Evolutionary conservation across 1,284 basidiomycete species (phyloP), one percentile per base, ranked within the genome.

Genomic region (Butyriboletus appendiculatus): DNA sequence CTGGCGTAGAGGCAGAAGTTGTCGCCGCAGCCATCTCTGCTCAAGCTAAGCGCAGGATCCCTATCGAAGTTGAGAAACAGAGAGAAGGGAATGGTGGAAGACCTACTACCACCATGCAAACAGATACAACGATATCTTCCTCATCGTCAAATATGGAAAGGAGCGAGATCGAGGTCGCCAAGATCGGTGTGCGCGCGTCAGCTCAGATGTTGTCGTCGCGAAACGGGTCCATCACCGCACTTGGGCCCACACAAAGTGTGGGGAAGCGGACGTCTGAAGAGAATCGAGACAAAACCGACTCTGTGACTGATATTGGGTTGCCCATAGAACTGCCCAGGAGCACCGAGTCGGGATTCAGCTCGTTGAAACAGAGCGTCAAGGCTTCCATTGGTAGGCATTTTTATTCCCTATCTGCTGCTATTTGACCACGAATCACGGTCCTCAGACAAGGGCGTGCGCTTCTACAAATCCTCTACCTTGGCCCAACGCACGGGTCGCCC

Each of bases 281-380:
- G 18, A 45, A n/a, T 33, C 54, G 32, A 28, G 41, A 28, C 33
- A 60, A 56, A 54, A 49, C 24, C 8, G 44, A 54, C 4, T 28
- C 53, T 14, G 47, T 63, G 33, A 61, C 59, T 28, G 67, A 70
- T 24, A 58, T 47, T 43, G 68, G 62, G 4, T 50, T 69, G 10
- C 70, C 67, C 5, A 26, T 52, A 20, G 69, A 72, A 16, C 42
- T 55, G 15, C 51, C 37, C 37, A 57, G 68, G 49, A 57, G 53
- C 22, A 52, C 44, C 34, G 71, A 72, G 48, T 64, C 58, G 9
- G 70, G 68, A 42, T 58, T 70, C 15, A 56, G 7, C 26, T 65
- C 68, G 20, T 46, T 90, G 62, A 88, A 80, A 67, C 86, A 89
- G 58, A 82, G 81, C 53, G 76, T 91, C 58, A 87, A 81, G 66